Evolutionary conservation across 2,329 filamentous ascomycete species (phyloP).

Genomic region (Colletotrichum eremochloae): DNA sequence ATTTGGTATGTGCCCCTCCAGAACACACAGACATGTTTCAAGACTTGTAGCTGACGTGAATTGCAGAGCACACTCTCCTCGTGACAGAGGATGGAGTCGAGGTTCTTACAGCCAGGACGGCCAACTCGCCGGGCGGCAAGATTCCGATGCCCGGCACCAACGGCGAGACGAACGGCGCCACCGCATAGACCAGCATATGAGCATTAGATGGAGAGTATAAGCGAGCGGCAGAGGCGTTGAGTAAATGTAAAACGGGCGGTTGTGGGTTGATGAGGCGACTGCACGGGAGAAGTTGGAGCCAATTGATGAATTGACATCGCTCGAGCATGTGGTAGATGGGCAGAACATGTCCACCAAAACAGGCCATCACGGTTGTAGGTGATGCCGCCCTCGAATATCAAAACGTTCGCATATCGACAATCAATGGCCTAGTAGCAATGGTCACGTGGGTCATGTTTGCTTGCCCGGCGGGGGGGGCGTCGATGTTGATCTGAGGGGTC

Average conservation of each 20-base stretch:
- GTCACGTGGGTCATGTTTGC: constrained; percentile 13
- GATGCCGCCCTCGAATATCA: constrained; percentile 14
- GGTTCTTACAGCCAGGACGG: constrained; percentile 79
- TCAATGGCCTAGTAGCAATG: not conserved
- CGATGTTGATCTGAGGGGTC: not conserved
- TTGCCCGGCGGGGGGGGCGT: not conserved
- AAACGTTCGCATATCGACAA: not conserved
- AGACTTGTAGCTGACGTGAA: constrained; percentile 44
- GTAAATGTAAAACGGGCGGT: not conserved
- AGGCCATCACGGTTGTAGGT: not conserved
- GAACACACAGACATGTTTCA: too few relatives aligned
- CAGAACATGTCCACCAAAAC: not conserved
- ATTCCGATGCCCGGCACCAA: constrained; percentile 67
- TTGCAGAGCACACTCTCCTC: constrained; percentile 81
- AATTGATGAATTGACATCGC: not conserved
- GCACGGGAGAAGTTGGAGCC: not conserved
- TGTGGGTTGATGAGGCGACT: constrained; percentile 6
- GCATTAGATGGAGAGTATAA: constrained; percentile 9
- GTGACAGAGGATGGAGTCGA: constrained; percentile 88
- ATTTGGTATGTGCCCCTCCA: constrained; percentile 75
- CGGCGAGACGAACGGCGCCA: constrained; percentile 36
- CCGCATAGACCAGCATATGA: constrained; percentile 19
- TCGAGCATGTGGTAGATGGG: not conserved
- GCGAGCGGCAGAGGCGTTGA: constrained; percentile 24
- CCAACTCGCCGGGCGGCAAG: constrained; percentile 81